phyloP scores from a whole-genome alignment of 169 alveolate genomes.

The Eimeria brunetti region DNA sequence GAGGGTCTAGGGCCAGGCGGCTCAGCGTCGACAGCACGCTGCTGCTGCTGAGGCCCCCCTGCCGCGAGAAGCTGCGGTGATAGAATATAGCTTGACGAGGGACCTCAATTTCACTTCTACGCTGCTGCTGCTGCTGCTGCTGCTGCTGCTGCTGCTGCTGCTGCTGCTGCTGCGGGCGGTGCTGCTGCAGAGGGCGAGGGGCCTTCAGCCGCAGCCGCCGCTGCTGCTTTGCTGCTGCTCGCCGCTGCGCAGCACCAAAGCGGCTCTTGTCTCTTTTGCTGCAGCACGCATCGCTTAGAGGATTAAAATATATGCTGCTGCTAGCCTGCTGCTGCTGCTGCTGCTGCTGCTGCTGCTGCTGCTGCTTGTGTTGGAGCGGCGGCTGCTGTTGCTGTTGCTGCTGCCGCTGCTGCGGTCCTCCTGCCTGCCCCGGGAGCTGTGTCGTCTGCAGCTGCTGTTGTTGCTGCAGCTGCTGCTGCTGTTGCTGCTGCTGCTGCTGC shows the following conservation, averaged over 20 bases:
- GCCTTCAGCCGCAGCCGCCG: background rate
- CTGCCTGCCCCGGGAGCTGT: background rate
- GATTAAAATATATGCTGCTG: background rate
- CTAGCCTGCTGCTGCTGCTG: background rate
- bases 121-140: slow-evolving; percentile 1
- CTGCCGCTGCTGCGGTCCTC: background rate
- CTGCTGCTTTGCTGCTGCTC: slow-evolving; percentile 28
- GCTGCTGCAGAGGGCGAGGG: background rate
- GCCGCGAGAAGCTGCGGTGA: slow-evolving; percentile 33
- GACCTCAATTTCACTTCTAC: slow-evolving; percentile 16
- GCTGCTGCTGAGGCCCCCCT: slow-evolving; percentile 26
- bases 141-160: slow-evolving; percentile 44
- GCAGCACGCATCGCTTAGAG: background rate
- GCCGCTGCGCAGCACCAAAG: slow-evolving; percentile 25
- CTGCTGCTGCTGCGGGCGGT: slow-evolving; percentile 9
- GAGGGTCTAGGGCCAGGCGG: background rate
- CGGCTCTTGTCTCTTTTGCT: slow-evolving; percentile 62
- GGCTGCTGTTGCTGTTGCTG: background rate
- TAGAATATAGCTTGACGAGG: slow-evolving; percentile 25
- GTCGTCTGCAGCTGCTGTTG: slow-evolving; percentile 1
- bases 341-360: slow-evolving; percentile 29
- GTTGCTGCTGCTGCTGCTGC: no score
- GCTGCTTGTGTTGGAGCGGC: background rate
- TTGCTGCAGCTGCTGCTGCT: slow-evolving; percentile 31
- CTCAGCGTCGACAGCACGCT: background rate